phyloP scores from a whole-genome alignment of 2,329 filamentous ascomycete genomes.

The Hymenoscyphus occultus region DNA sequence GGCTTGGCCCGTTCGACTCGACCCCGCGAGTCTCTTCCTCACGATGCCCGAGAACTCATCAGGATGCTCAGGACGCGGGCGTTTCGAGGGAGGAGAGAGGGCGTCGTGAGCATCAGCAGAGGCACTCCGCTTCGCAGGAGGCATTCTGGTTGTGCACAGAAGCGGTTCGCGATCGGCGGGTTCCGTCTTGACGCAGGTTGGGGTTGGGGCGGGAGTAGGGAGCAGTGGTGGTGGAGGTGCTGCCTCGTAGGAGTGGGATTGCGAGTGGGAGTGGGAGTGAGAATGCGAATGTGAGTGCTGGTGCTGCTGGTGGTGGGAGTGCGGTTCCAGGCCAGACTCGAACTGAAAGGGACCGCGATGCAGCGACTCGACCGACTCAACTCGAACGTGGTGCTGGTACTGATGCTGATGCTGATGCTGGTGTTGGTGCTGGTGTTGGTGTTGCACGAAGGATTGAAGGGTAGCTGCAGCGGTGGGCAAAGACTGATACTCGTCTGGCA shows the following conservation, averaged over 20 bases:
- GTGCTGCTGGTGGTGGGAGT: too few species aligned
- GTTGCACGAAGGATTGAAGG: too few species aligned
- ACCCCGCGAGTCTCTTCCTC: constrained; percentile 52
- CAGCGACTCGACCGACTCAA: too few species aligned
- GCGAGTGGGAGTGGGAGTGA: neutral
- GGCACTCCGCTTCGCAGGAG: constrained; percentile 12
- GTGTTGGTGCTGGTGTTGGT: too few species aligned
- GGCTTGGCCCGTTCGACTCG: constrained; percentile 72
- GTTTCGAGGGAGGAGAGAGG: constrained; percentile 24
- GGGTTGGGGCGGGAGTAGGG: constrained; percentile 7
- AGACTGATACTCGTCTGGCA: neutral
- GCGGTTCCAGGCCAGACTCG: too few species aligned
- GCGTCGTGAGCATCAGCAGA: constrained; percentile 20
- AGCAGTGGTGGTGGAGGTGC: constrained; percentile 25
- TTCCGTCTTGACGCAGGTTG: constrained; percentile 17
- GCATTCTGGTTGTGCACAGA: constrained; percentile 12
- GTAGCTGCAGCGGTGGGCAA: too few species aligned
- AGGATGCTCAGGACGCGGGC: constrained; percentile 30
- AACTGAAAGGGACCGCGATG: too few species aligned
- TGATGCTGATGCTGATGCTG: too few species aligned
- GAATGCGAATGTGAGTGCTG: too few species aligned
- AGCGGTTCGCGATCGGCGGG: constrained; percentile 7
- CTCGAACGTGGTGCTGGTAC: too few species aligned
- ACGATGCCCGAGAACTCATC: constrained; percentile 41
- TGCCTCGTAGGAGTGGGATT: neutral